phyloP scores from a whole-genome alignment of 2,329 filamentous ascomycete genomes.

The Ascochyta koolunga region DNA sequence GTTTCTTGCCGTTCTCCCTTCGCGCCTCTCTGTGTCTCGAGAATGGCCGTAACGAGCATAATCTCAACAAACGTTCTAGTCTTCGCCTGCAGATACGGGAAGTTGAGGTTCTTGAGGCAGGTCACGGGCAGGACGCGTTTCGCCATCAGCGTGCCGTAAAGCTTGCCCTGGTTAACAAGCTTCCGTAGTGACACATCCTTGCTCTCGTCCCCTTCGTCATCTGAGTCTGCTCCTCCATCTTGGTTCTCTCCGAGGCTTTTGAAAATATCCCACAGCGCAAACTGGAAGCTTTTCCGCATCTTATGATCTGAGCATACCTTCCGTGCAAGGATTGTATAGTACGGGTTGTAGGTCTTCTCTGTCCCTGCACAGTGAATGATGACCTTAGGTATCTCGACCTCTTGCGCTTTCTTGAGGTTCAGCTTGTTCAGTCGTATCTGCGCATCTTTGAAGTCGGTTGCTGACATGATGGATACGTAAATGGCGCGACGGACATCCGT shows the following conservation, averaged over 20 bases:
- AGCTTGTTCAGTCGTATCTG: slow-evolving; percentile 80
- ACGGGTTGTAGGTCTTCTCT: slow-evolving; percentile 87
- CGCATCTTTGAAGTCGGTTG: slow-evolving; percentile 82
- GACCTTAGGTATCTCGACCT: slow-evolving; percentile 85
- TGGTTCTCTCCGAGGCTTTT: slow-evolving; percentile 81
- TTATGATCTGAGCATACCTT: slow-evolving; percentile 77
- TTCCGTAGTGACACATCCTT: slow-evolving; percentile 60
- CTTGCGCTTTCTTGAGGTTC: slow-evolving; percentile 82
- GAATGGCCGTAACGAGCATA: slow-evolving; percentile 75
- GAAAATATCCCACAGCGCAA: slow-evolving; percentile 85
- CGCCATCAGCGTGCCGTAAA: slow-evolving; percentile 68
- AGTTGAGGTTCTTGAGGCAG: slow-evolving; percentile 72
- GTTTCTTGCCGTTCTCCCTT: slow-evolving; percentile 59
- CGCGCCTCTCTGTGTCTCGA: slow-evolving; percentile 64
- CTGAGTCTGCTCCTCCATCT: slow-evolving; percentile 64
- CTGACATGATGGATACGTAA: slow-evolving; percentile 88
- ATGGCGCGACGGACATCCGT: slow-evolving; percentile 88
- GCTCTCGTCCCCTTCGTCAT: slow-evolving; percentile 59
- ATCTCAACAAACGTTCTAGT: slow-evolving; percentile 81
- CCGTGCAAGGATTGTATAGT: slow-evolving; percentile 85
- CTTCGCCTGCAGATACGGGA: slow-evolving; percentile 77
- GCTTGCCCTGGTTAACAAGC: slow-evolving; percentile 70
- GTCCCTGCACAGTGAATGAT: slow-evolving; percentile 85
- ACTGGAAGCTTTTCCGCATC: slow-evolving; percentile 84
- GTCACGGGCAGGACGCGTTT: slow-evolving; percentile 65